Conservation (phyloP, 306 rosid genomes). For the Rubus parviflorus region DNA sequence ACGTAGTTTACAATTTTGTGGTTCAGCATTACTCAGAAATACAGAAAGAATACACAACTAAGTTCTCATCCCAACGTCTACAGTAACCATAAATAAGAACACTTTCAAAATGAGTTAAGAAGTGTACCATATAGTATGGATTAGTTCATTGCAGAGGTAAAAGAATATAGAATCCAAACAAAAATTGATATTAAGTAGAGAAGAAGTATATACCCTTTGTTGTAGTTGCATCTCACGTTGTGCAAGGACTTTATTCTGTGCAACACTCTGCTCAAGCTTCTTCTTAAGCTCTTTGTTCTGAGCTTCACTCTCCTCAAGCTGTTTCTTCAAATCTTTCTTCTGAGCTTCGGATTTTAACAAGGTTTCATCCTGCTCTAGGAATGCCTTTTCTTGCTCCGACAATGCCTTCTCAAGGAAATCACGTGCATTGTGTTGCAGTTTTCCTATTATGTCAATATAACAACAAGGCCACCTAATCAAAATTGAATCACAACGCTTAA, state of each 20-base stretch:
- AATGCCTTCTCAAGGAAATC: conserved; percentile 29
- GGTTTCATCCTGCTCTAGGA: conserved; percentile 7
- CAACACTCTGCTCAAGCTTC: neutral
- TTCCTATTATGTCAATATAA: conserved; percentile 35
- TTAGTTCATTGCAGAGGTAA: neutral
- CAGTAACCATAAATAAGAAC: too few relatives aligned
- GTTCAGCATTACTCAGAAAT: neutral
- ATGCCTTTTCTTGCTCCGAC: conserved; percentile 37
- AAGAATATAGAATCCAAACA: neutral
- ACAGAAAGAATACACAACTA: too few relatives aligned
- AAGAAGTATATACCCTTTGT: neutral
- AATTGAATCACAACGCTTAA: neutral
- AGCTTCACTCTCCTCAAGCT: neutral
- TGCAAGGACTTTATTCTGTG: neutral
- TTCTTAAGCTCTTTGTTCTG: too few relatives aligned
- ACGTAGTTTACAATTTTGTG: neutral
- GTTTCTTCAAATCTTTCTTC: neutral
- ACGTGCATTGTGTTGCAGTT: conserved; percentile 36
- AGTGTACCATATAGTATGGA: neutral
- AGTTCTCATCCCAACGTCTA: neutral
- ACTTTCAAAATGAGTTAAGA: too few relatives aligned
- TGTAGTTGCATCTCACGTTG: neutral
- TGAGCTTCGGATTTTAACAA: conserved; percentile 21
- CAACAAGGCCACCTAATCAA: neutral
- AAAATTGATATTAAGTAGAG: too few relatives aligned